Conservation (phyloP, 805 yeast species). For the Kazachstania viticola region DNA sequence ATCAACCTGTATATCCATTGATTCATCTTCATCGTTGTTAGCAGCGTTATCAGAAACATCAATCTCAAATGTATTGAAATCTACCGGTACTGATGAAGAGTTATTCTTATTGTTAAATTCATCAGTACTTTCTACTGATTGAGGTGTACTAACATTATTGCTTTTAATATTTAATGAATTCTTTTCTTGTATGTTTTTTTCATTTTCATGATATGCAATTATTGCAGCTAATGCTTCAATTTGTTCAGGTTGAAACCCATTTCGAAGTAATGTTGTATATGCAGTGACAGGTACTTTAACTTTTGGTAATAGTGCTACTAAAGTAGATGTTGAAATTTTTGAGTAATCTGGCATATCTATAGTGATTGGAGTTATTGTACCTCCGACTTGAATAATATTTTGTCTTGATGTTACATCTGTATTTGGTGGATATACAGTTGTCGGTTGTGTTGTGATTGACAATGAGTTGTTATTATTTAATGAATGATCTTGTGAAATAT, state of each 20-base stretch:
- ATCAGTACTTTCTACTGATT: background rate
- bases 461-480: too few species aligned
- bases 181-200: conserved; percentile 8
- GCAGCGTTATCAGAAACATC: too few species aligned
- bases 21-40: too few species aligned
- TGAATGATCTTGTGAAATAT: background rate
- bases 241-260: conserved; percentile 58
- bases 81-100: background rate
- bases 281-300: conserved; percentile 69
- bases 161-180: background rate
- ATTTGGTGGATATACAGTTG: background rate
- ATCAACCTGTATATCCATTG: too few species aligned
- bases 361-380: conserved; percentile 1
- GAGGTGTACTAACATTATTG: background rate
- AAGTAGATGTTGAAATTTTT: conserved; percentile 24
- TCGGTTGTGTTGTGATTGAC: background rate
- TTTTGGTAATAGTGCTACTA: conserved; percentile 39
- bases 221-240: conserved; percentile 64
- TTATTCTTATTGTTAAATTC: background rate
- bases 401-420: background rate
- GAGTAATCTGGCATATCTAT: conserved; percentile 24
- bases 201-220: conserved; percentile 55
- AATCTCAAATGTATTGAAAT: background rate
- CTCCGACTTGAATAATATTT: too few species aligned
- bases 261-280: conserved; percentile 45